These are phyloP conservation scores for Yarrowia sp. DNA, from an alignment of 805 yeast species.

Conservation along the genomic window DNA sequence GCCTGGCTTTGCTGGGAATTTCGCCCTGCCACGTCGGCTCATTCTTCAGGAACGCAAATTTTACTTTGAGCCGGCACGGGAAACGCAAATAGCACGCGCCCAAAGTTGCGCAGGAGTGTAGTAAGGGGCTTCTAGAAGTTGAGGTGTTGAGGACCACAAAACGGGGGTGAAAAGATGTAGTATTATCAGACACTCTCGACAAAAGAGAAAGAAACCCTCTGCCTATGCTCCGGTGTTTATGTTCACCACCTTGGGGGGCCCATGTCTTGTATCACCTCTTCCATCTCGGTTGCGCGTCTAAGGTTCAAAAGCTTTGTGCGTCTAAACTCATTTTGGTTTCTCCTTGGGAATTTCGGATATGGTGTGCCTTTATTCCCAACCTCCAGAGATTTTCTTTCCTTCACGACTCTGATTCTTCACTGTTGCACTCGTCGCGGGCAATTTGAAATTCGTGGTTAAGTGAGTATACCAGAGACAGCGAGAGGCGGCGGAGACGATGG, in stretches of 20 bases:
- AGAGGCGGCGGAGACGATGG: neutral
- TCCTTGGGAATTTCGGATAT: slow-evolving; percentile 37
- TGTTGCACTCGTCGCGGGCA: slow-evolving; percentile 29
- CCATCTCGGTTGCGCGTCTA: slow-evolving; percentile 37
- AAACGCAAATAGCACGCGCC: slow-evolving; percentile 39
- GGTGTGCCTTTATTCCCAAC: slow-evolving; percentile 36
- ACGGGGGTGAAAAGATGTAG: neutral
- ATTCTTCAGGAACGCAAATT: slow-evolving; percentile 38
- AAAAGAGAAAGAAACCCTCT: too few species aligned
- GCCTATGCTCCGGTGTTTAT: too few species aligned
- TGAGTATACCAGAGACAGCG: slow-evolving; percentile 39
- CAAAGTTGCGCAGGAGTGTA: slow-evolving; percentile 38
- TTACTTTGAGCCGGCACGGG: slow-evolving; percentile 35
- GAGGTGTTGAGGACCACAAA: neutral
- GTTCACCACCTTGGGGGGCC: too few species aligned
- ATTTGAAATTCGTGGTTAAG: slow-evolving; percentile 36
- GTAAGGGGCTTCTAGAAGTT: slow-evolving; percentile 23
- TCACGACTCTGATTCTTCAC: slow-evolving; percentile 34
- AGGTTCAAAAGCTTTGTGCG: slow-evolving; percentile 29
- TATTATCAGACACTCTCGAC: too few species aligned
- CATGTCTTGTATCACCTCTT: slow-evolving; percentile 5
- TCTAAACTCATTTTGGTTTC: slow-evolving; percentile 32
- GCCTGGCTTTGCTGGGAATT: neutral
- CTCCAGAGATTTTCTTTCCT: slow-evolving; percentile 25
- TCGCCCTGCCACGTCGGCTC: slow-evolving; percentile 33